Evolutionary conservation across 2,329 filamentous ascomycete species (phyloP), one percentile per base, ranked within the genome.

Genomic region (Gyromitra esculenta): DNA sequence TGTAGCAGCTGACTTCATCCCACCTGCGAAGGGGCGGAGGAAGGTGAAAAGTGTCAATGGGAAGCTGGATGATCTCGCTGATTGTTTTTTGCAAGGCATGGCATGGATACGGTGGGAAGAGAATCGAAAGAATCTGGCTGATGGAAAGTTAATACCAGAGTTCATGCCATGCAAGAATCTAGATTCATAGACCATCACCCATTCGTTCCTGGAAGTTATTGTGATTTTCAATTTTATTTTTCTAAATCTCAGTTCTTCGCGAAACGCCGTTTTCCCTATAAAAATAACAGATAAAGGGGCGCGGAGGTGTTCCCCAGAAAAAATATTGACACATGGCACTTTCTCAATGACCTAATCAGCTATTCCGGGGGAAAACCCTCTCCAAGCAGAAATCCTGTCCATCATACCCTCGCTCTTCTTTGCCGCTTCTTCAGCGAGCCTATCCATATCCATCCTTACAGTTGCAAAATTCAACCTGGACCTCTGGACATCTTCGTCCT

Each of bases 61-160:
- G n/a, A 96, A 96, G 83, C 83, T 95, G 68, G 93, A 96, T 83
- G 93, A 96, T 84, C 84, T 96, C 64, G 91, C 92, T 0, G 93
- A 96, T 84, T 92, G 90, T 82, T 84, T 96, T 35, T 82, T 96
- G 69, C 93, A 96, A 82, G 93, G 90, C 1, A 86, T 93, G 75
- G 90, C 92, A 1, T 95, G 91, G 89, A 83, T 93, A 48, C 86
- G 89, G 76, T 96, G 93, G 93, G 89, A 93, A 81, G 84, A 86
- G 79, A 91, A 91, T 79, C 84, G 84, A 77, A 81, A 81, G 35
- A 79, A 78, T 11, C 80, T 85, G 0, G 72, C 82, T 2, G 77
- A 79, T 11, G 67, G 39, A 83, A 84, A 11, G 82, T 82, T 37
- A 80, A 83, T 50, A 71, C 75, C 56, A 15, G 72, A 75, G n/a